A percentile compares a stretch with the other conserved stretches of the same genome.
These are phyloP conservation scores for Seiridium cupressi DNA, from an alignment of 2,329 filamentous ascomycete species.

Conservation along the genomic window DNA sequence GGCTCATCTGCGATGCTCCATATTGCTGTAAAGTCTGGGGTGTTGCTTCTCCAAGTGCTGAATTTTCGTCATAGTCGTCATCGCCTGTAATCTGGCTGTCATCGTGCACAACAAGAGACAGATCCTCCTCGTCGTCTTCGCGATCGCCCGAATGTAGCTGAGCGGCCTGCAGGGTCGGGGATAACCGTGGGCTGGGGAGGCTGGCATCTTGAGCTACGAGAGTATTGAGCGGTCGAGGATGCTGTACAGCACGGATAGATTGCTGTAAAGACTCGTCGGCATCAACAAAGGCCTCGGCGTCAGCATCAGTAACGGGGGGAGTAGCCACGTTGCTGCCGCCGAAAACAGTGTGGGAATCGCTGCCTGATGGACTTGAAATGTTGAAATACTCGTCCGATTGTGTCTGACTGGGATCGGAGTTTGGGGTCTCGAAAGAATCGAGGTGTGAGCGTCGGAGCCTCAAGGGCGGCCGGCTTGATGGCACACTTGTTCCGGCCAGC, in stretches of 20 bases:
- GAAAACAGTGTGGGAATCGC: slow-evolving; percentile 59
- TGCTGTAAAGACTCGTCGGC: slow-evolving; percentile 47
- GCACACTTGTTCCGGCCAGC: slow-evolving; percentile 22
- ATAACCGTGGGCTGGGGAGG: slow-evolving; percentile 90
- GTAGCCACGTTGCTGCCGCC: slow-evolving; percentile 65
- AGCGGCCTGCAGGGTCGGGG: slow-evolving; percentile 79
- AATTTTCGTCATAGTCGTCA: slow-evolving; percentile 25
- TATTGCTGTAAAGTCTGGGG: slow-evolving; percentile 22
- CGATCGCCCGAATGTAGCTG: slow-evolving; percentile 41
- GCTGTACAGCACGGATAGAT: slow-evolving; percentile 44
- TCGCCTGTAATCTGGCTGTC: slow-evolving; percentile 41
- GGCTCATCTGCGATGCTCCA: slow-evolving; percentile 27
- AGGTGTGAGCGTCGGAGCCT: slow-evolving; percentile 39
- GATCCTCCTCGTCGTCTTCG: slow-evolving; percentile 39
- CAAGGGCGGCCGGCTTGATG: slow-evolving; percentile 29
- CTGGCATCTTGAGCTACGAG: slow-evolving; percentile 82
- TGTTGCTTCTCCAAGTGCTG: slow-evolving; percentile 23
- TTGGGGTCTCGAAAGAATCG: slow-evolving; percentile 43
- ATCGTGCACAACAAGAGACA: slow-evolving; percentile 30
- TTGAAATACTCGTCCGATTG: slow-evolving; percentile 38
- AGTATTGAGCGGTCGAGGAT: slow-evolving; percentile 60
- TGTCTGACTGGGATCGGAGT: slow-evolving; percentile 39
- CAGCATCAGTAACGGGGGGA: slow-evolving; percentile 72
- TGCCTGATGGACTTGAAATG: slow-evolving; percentile 49
- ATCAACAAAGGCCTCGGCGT: slow-evolving; percentile 59